Conservation (phyloP, 768 basidiomycete species). For the Dioszegia hungarica region DNA sequence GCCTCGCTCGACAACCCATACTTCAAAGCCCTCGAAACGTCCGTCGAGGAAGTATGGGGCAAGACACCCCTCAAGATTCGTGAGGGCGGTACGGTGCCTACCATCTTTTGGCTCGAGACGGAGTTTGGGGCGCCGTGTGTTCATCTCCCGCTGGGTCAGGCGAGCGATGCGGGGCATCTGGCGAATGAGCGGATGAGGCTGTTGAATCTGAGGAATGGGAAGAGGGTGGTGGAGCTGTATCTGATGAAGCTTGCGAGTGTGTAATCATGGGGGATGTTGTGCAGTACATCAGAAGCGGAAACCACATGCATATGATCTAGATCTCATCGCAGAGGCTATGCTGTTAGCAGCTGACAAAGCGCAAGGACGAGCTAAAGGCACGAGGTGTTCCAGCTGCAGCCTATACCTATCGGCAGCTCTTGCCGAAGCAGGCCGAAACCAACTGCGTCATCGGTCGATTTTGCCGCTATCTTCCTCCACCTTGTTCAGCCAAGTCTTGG, state of each 20-base stretch:
- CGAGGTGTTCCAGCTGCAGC: no score
- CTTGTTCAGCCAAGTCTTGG: neutral
- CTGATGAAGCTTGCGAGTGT: slow-evolving; percentile 21
- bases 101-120: slow-evolving; percentile 88
- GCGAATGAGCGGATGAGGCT: slow-evolving; percentile 88
- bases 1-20: slow-evolving; percentile 77
- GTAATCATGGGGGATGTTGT: neutral
- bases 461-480: neutral
- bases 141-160: slow-evolving; percentile 91
- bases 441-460: neutral
- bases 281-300: no score
- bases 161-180: slow-evolving; percentile 86
- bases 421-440: neutral
- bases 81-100: slow-evolving; percentile 93
- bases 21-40: slow-evolving; percentile 77
- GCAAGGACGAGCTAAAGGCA: no score
- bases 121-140: slow-evolving; percentile 81
- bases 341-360: no score
- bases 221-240: slow-evolving; percentile 44
- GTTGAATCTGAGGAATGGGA: slow-evolving; percentile 60
- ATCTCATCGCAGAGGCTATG: no score
- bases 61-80: slow-evolving; percentile 77
- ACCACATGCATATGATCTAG: no score
- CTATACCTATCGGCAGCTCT: neutral
- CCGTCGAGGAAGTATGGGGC: slow-evolving; percentile 83